phyloP scores from a whole-genome alignment of 2,329 filamentous ascomycete species.

The Colletotrichum cereale region DNA sequence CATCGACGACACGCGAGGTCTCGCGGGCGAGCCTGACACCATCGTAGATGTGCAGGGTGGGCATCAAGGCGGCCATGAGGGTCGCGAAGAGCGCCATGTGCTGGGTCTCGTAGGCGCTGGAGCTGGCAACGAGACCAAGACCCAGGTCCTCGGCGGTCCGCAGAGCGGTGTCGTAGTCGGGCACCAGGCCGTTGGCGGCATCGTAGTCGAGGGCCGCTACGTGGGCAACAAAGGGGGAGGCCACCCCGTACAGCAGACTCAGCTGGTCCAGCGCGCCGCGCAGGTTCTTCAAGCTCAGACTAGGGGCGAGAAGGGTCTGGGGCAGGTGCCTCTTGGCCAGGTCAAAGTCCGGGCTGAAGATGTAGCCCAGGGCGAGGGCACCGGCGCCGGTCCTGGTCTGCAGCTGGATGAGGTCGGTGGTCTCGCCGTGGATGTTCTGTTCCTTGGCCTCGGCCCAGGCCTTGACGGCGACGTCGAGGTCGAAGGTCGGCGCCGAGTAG shows the following conservation, averaged over 20 bases:
- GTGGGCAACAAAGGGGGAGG: slow-evolving; percentile 93
- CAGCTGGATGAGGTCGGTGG: slow-evolving; percentile 81
- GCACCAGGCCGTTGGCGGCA: slow-evolving; percentile 76
- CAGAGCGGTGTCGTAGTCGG: slow-evolving; percentile 87
- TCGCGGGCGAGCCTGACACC: slow-evolving; percentile 86
- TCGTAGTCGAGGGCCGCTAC: slow-evolving; percentile 92
- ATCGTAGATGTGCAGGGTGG: slow-evolving; percentile 91
- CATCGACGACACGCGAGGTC: slow-evolving; percentile 84
- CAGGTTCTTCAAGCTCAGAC: slow-evolving; percentile 83
- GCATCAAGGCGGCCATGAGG: slow-evolving; percentile 80
- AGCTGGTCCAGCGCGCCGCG: slow-evolving; percentile 91
- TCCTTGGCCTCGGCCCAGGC: slow-evolving; percentile 79
- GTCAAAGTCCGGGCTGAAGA: slow-evolving; percentile 98
- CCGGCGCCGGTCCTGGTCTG: slow-evolving; percentile 92
- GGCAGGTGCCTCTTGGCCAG: slow-evolving; percentile 90
- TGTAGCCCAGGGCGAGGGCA: slow-evolving; percentile 92
- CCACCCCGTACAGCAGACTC: slow-evolving; percentile 88
- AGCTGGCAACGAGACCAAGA: slow-evolving; percentile 85
- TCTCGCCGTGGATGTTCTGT: slow-evolving; percentile 84
- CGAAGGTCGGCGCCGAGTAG: slow-evolving; percentile 94
- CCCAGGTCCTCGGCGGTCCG: slow-evolving; percentile 90
- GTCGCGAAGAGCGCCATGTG: slow-evolving; percentile 95
- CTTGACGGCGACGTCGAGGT: slow-evolving; percentile 86
- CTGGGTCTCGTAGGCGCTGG: slow-evolving; percentile 90
- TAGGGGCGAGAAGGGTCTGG: slow-evolving; percentile 90